Conservation (phyloP, 148 eudicot genomes). For the Polygonum aviculare region DNA sequence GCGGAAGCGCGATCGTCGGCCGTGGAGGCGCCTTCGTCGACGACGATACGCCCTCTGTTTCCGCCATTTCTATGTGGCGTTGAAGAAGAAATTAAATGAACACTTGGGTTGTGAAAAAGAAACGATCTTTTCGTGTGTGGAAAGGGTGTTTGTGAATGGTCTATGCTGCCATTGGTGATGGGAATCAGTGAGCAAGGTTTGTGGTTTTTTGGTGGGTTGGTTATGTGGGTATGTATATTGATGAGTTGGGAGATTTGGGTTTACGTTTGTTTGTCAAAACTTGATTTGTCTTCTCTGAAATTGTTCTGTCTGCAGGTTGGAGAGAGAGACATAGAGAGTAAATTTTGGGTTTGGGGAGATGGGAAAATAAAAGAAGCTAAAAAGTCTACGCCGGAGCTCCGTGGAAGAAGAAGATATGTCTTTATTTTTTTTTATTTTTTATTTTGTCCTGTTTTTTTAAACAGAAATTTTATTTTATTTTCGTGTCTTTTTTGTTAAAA, state of each 20-base stretch:
- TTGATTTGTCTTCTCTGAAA: not conserved
- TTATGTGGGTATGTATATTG: not conserved
- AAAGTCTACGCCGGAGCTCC: conserved; percentile 12
- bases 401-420: not conserved
- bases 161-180: not conserved
- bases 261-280: not conserved
- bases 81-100: not conserved
- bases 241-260: not conserved
- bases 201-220: not conserved
- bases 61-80: conserved; percentile 25
- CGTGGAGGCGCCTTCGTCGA: conserved; percentile 12
- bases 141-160: too few species aligned
- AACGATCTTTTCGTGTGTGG: not conserved
- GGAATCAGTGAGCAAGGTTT: not conserved
- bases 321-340: not conserved
- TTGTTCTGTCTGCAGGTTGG: not conserved
- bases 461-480: not conserved
- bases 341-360: conserved; percentile 3
- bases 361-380: not conserved
- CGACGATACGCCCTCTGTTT: conserved; percentile 16
- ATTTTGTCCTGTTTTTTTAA: not conserved
- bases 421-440: not conserved
- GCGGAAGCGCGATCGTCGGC: conserved; percentile 46
- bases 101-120: not conserved
- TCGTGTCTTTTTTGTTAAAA: not conserved